Base-by-base conservation (phyloP, 1,284 basidiomycete species). In the Leccinum pachyderme region DNA sequence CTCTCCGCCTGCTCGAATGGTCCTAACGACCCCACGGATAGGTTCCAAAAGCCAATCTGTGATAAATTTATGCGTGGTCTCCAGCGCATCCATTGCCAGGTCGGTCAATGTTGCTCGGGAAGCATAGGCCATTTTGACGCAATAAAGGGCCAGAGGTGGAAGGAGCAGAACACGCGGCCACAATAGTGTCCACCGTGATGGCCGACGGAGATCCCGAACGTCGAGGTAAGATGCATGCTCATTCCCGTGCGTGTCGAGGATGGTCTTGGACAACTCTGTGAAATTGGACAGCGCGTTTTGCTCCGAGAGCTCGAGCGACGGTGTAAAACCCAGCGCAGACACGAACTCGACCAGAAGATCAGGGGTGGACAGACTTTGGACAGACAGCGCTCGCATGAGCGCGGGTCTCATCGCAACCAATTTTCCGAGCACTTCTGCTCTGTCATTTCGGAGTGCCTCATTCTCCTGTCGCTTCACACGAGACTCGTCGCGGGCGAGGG, bases 31-130 rank as follows among this genome's bases (percentile, higher is more conserved):
- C 11, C 86, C 90, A 51, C 81, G 81, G n/a, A 95, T 67, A 0
- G 96, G 96, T 59, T 95, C 90, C 58, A 95, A 74, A 2, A 98
- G 78, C 91, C 95, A 98, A 51, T 87, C 88, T 25, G 83, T 75
- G 62, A 94, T 76, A 71, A 98, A 97, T 0, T 87, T 87, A 43
- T 75, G 75, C 7, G 84, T 63, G 0, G 95, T 96, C 64, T 91
- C 86, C 48, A 79, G 70, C 0, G 84, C 80, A 58, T 91, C 87
- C n/a, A 61, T 61, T 2, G 81, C 77, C 53, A 90, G 75, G 51
- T 86, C 79, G 24, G 71, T 52, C 37, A 89, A 57, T 9, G 77
- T 77, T 3, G 72, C 76, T n/a, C 81, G 76, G 5, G 81, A 82
- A 12, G 73, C 72, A 60, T 83, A 86, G 8, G 81, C 63, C 35